These are phyloP conservation scores for Amborella trichopoda DNA, from an alignment of 164 flowering plant species.

Conservation along the genomic window DNA sequence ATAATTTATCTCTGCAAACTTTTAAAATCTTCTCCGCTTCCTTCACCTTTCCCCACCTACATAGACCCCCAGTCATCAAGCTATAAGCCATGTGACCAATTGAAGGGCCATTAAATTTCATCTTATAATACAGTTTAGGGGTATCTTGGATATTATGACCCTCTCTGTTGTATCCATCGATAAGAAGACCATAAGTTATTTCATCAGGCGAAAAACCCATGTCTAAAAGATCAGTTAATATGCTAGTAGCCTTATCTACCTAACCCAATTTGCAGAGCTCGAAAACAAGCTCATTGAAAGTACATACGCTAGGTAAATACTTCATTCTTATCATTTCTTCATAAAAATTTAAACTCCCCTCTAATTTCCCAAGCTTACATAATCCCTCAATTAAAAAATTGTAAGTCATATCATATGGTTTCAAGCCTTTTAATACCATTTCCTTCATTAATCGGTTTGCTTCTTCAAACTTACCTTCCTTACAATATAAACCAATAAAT, in stretches of 20 bases:
- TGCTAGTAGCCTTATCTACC: slow-evolving; percentile 32
- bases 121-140: slow-evolving; percentile 65
- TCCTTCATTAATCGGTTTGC: slow-evolving; percentile 41
- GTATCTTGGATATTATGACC: slow-evolving; percentile 31
- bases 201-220: slow-evolving; percentile 57
- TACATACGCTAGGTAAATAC: slow-evolving; percentile 41
- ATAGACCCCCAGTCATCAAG: slow-evolving; percentile 31
- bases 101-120: slow-evolving; percentile 35
- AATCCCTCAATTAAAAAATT: slow-evolving; percentile 50
- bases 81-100: slow-evolving; percentile 27
- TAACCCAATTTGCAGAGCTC: slow-evolving; percentile 29
- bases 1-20: slow-evolving; percentile 32
- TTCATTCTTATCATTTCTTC: slow-evolving; percentile 45
- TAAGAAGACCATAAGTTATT: slow-evolving; percentile 42
- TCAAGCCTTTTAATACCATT: slow-evolving; percentile 42
- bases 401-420: slow-evolving; percentile 59
- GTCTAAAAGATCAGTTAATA: slow-evolving; percentile 49
- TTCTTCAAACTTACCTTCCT: slow-evolving; percentile 34
- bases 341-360: slow-evolving; percentile 33
- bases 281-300: slow-evolving; percentile 44
- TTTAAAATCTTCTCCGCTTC: slow-evolving; percentile 52
- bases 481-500: slow-evolving; percentile 42
- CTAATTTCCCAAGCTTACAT: slow-evolving; percentile 25
- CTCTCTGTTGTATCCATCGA: slow-evolving; percentile 41
- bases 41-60: slow-evolving; percentile 29